Conservation (phyloP, 495 filamentous ascomycete genomes). For the Recurvomyces mirabilis region DNA sequence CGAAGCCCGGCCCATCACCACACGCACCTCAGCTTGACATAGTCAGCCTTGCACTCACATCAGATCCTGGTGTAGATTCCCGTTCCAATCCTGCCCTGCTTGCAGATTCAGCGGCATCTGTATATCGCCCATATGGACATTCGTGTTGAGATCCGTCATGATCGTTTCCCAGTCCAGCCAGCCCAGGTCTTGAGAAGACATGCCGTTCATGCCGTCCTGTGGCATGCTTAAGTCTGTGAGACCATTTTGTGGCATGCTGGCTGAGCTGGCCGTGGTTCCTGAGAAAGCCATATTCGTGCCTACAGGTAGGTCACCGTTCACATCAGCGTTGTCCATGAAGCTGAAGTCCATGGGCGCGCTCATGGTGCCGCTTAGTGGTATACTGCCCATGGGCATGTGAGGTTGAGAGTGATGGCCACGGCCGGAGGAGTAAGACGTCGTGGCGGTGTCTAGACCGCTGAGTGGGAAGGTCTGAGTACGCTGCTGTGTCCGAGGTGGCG, state of each 20-base stretch:
- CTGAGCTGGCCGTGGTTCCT: not conserved
- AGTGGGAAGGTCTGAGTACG: not conserved
- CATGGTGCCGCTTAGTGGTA: not conserved
- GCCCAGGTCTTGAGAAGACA: constrained; percentile 3
- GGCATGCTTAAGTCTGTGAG: not conserved
- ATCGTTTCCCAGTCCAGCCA: constrained; percentile 19
- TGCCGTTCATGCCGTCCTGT: not conserved
- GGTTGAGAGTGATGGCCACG: too few relatives aligned
- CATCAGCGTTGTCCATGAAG: too few relatives aligned
- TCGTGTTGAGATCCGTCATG: constrained; percentile 4
- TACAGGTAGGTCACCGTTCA: too few relatives aligned
- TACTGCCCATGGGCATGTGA: not conserved
- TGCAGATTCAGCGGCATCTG: not conserved
- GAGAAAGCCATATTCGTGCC: too few relatives aligned
- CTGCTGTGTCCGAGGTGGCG: too few relatives aligned
- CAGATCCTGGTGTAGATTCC: not conserved
- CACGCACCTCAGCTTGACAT: too few relatives aligned
- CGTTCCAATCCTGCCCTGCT: not conserved
- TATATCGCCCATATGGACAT: constrained; percentile 1
- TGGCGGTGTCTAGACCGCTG: not conserved
- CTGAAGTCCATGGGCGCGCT: constrained; percentile 7
- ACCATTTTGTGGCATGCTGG: too few relatives aligned
- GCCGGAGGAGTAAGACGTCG: too few relatives aligned
- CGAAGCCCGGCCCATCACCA: too few relatives aligned
- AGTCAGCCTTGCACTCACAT: not conserved